Base-by-base conservation (phyloP, 441 rosid genomes). In the Flueggea neowawraea region DNA sequence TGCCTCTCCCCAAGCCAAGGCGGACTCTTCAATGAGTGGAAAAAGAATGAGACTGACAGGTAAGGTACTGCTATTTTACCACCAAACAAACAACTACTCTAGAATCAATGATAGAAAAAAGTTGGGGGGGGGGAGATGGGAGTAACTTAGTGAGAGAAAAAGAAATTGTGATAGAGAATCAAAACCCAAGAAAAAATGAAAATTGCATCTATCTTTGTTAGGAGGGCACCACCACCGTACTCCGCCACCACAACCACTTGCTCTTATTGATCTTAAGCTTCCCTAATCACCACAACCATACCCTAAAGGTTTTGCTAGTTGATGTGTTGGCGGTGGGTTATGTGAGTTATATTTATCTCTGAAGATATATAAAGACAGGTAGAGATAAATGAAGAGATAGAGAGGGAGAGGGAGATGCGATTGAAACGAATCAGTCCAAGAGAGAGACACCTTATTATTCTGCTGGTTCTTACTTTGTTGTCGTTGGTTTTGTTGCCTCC, bases 381-480 rank as follows among this genome's bases (percentile, higher is more conserved):
- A 47, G 16, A 41, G 51, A 50, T 6, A 58, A 3, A 41, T 14
- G 16, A 6, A 47, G 28, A 53, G 9, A 50, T 11, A 53, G n/a
- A 16, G 51, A 50, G 33, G 32, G 45, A 49, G 63, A 55, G 61
- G 36, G 54, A 78, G 78, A 75, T 72, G 78, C 70, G 69, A 74
- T 68, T 52, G 76, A 63, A 70, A 65, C 61, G 82, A 79, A 78
- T 70, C 66, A 58, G 80, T 72, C 78, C 78, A 75, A 77, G 77
- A 70, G 77, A 70, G 14, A 71, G 78, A 69, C 64, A 55, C 68
- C 79, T 68, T 76, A 68, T 64, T 58, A 12, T 59, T 61, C 70
- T 52, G 54, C 53, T 58, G 55, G 12, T 33, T 16, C 47, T 22
- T 22, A 22, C 28, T 22, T 22, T 22, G 28, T 22, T 22, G 28